Base-by-base conservation (phyloP, 179 eudicot genomes). In the Silene vulgaris region DNA sequence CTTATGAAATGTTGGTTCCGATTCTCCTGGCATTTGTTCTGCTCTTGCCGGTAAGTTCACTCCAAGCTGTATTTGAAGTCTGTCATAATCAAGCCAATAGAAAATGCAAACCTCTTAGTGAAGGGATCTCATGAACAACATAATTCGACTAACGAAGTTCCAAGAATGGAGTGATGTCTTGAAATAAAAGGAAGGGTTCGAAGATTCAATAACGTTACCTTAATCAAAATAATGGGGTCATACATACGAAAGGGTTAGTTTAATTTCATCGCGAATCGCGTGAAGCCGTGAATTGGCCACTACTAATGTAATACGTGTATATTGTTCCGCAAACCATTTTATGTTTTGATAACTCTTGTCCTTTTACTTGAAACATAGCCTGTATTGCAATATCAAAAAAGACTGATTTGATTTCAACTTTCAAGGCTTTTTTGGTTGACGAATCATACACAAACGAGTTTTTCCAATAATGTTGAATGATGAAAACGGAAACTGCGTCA, bases 11-110 rank as follows among this genome's bases (percentile, higher is more conserved):
- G 82, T 81, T 60, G 75, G 66, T 65, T 81, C 82, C 26, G 82
- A 79, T 50, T 82, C 76, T 45, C 81, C 90, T 4, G 88, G 84
- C 16, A 78, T 78, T 56, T 52, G 91, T 79, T 95, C 97, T 48
- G 99, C 99, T 80, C 99, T 89, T 16, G 99, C 91, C 62, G 97
- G 99, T 95, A 95, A 92, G 87, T 95, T 95, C 72, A 95, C 99
- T 69, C 99, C 97, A 26, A 93, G 97, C 82, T 95, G 99, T 69
- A 95, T 90, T 75, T 95, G 99, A 63, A 95, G 89, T 78, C 99
- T 95, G 80, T 32, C 45, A 52, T 40, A 60, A 11, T 65, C 26
- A 62, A 63, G 73, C 4, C 35, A 26, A 8, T 65, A 35, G 8
- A n/a, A 74, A 60, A 12, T 20, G 19, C n/a, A 30, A 79, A 43